A percentile compares a stretch with the other conserved stretches of the same genome.
Evolutionary conservation across 2,329 filamentous ascomycete genomes (phyloP).

Genomic region (Cercospora citrullina): DNA sequence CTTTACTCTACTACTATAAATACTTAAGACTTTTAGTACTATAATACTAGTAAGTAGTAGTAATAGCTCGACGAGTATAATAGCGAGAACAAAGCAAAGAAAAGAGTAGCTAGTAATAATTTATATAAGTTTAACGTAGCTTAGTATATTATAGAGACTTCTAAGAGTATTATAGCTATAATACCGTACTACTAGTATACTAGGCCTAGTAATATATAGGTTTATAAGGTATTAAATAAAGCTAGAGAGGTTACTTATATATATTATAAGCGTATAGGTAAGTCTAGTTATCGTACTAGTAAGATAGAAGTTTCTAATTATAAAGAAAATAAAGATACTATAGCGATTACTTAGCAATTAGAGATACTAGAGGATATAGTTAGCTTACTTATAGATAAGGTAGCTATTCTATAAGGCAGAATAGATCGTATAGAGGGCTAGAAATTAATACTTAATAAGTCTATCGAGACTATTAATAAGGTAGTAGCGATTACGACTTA

Average conservation of each 20-base stretch:
- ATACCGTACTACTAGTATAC: not conserved
- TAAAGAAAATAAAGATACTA: no score
- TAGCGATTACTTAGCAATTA: no score
- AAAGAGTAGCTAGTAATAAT: not conserved
- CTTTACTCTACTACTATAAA: not conserved
- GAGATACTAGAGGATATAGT: no score
- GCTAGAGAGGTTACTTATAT: not conserved
- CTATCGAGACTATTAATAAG: no score
- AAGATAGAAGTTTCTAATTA: no score
- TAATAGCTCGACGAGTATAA: not conserved
- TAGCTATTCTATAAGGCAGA: no score
- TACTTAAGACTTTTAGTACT: not conserved
- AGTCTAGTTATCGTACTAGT: no score
- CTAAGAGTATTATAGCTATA: not conserved
- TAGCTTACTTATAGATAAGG: no score
- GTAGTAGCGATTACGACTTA: no score
- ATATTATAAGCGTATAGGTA: not conserved
- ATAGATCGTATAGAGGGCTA: no score
- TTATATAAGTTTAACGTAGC: not conserved
- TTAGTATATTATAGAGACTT: not conserved
- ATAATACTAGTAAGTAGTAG: not conserved
- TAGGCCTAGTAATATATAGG: not conserved
- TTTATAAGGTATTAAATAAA: not conserved
- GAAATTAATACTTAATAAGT: no score
- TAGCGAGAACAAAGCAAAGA: not conserved